These are phyloP conservation scores for Galerina sulciceps DNA, from an alignment of 768 basidiomycete species.

Conservation along the genomic window DNA sequence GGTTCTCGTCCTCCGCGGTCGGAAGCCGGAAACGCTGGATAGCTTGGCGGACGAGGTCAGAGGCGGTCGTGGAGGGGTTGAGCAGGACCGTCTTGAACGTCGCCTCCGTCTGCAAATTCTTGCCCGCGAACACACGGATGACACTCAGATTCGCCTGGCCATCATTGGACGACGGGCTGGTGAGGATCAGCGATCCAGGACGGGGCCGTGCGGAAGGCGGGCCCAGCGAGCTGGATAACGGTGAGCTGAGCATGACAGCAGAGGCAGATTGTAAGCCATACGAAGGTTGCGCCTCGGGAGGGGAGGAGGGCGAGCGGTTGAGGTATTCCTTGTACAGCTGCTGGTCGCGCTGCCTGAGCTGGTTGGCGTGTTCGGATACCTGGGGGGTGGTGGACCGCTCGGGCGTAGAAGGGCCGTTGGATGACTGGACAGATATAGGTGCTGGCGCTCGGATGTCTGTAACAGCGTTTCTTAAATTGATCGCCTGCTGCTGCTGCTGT, in stretches of 20 bases:
- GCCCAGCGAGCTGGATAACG: slow-evolving; percentile 47
- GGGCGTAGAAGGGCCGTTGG: slow-evolving; percentile 32
- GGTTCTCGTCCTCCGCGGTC: slow-evolving; percentile 57
- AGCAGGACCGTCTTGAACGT: slow-evolving; percentile 98
- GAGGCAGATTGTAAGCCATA: slow-evolving; percentile 80
- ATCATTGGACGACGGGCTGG: slow-evolving; percentile 57
- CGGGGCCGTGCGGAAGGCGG: slow-evolving; percentile 62
- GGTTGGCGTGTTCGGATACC: slow-evolving; percentile 69
- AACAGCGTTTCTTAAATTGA: slow-evolving; percentile 19
- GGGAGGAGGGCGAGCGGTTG: slow-evolving; percentile 80
- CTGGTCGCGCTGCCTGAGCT: slow-evolving; percentile 85
- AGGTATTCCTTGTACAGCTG: slow-evolving; percentile 91
- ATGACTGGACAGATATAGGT: background rate
- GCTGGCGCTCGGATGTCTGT: slow-evolving; percentile 7
- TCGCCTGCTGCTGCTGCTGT: slow-evolving; percentile 51
- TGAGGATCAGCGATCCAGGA: slow-evolving; percentile 79
- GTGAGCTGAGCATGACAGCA: slow-evolving; percentile 58
- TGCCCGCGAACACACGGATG: slow-evolving; percentile 94
- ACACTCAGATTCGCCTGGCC: slow-evolving; percentile 85
- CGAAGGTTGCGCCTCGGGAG: slow-evolving; percentile 73
- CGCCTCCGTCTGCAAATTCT: slow-evolving; percentile 88
- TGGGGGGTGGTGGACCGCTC: slow-evolving; percentile 35
- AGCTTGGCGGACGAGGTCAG: slow-evolving; percentile 88
- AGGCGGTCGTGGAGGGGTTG: slow-evolving; percentile 82
- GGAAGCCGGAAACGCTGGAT: slow-evolving; percentile 92